Evolutionary conservation across 768 basidiomycete species (phyloP).

Genomic region (Boletus sensibilis): DNA sequence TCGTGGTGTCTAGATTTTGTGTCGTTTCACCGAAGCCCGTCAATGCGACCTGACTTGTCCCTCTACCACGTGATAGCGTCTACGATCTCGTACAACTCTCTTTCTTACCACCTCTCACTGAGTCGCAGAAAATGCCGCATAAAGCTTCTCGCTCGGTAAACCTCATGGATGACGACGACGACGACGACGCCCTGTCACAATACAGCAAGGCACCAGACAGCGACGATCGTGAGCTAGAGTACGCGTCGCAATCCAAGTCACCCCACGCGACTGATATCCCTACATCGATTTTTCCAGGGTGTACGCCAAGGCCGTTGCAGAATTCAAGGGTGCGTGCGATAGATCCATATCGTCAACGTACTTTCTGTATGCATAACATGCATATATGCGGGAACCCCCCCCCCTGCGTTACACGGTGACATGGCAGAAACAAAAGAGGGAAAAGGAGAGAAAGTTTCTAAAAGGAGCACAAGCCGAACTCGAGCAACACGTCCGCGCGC

Average conservation of each 20-base stretch:
- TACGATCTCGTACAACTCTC: not conserved
- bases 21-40: constrained; percentile 8
- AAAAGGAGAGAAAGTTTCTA: constrained; percentile 25
- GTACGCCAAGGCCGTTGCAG: constrained; percentile 32
- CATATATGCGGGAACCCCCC: not conserved
- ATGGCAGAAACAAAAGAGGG: constrained; percentile 33
- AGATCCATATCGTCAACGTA: not conserved
- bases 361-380: not conserved
- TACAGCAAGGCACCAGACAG: constrained; percentile 19
- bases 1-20: constrained; percentile 32
- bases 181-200: constrained; percentile 17
- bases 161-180: constrained; percentile 16
- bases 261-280: not conserved
- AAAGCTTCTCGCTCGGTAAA: constrained; percentile 10
- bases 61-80: constrained; percentile 21
- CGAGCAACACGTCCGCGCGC: constrained; percentile 22
- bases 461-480: constrained; percentile 24
- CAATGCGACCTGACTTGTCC: not conserved
- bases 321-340: constrained; percentile 30
- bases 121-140: constrained; percentile 12
- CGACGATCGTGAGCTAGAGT: constrained; percentile 32
- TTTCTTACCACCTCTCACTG: not conserved
- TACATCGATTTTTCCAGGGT: constrained; percentile 5
- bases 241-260: not conserved
- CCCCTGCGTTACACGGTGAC: constrained; percentile 17